phyloP scores from a whole-genome alignment of 2,329 filamentous ascomycete genomes.

The Stachybotrys echinatus region DNA sequence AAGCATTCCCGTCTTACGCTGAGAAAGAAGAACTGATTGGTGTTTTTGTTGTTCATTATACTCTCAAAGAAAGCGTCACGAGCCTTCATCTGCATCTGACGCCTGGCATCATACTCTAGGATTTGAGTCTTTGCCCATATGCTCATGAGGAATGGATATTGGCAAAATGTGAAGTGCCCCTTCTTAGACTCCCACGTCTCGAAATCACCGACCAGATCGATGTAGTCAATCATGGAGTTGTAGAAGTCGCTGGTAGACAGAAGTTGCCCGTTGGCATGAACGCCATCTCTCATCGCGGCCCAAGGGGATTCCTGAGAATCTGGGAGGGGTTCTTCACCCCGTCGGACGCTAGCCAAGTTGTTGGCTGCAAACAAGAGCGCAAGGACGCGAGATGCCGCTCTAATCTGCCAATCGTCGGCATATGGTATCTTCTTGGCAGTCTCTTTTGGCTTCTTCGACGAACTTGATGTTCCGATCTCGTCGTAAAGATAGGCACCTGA shows the following conservation, averaged over 20 bases:
- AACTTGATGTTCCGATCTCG: slow-evolving; percentile 55
- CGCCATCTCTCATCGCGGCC: slow-evolving; percentile 14
- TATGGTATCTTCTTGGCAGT: slow-evolving; percentile 57
- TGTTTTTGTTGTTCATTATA: slow-evolving; percentile 67
- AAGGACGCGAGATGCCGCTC: slow-evolving; percentile 73
- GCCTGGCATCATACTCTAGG: slow-evolving; percentile 77
- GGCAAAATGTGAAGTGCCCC: slow-evolving; percentile 79
- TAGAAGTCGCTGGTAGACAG: slow-evolving; percentile 83
- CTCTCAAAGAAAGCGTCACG: slow-evolving; percentile 88
- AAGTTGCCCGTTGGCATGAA: slow-evolving; percentile 52
- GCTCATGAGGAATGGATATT: slow-evolving; percentile 87
- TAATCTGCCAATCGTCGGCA: slow-evolving; percentile 84
- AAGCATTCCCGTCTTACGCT: slow-evolving; percentile 78
- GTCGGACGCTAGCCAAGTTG: slow-evolving; percentile 41
- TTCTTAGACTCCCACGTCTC: slow-evolving; percentile 77
- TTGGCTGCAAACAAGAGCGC: slow-evolving; percentile 80
- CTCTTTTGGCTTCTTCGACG: slow-evolving; percentile 50
- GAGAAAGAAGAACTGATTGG: slow-evolving; percentile 73
- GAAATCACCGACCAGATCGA: slow-evolving; percentile 81
- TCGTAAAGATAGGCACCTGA: slow-evolving; percentile 70
- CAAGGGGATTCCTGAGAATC: slow-evolving; percentile 16
- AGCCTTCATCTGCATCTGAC: slow-evolving; percentile 86
- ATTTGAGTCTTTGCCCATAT: slow-evolving; percentile 92
- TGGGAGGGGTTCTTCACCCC: slow-evolving; percentile 17
- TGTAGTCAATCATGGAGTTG: slow-evolving; percentile 77